Evolutionary conservation across 2,329 filamentous ascomycete species (phyloP), one percentile per base, ranked within the genome.

Genomic region (Neopestalotiopsis sp.): DNA sequence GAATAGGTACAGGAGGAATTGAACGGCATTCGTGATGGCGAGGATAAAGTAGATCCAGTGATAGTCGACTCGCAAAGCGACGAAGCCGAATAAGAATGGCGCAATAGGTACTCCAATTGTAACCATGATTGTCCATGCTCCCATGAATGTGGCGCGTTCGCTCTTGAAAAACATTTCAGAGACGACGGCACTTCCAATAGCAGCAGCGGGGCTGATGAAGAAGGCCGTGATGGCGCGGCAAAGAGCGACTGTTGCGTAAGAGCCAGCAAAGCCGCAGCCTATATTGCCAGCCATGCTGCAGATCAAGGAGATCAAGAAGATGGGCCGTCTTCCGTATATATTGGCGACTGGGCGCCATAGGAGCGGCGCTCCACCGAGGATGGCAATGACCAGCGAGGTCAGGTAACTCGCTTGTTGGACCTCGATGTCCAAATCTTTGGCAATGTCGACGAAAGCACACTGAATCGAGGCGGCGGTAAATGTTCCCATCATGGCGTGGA

Each of bases 31-130:
- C 73, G 84, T 84, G 56, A 89, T 89, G 1, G 86, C 86, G 32
- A 89, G 77, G 30, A 85, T 82, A 82, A 84, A 89, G 75, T 87
- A 90, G 34, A 89, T 88, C 87, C 88, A 90, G n/a, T 85, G 81
- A 67, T 87, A 90, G 0, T 85, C 84, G 17, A 85, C 83, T 10
- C 85, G 81, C 68, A 85, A 78, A 0, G 84, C 82, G 0, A 89
- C 87, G 34, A 81, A 82, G 1, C 83, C 81, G 61, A 86, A 78
- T 14, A 81, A 73, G 32, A 81, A 74, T 0, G 79, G 78, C 2
- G 78, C 77, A 9, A 76, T 73, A 45, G 69, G 78, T 68, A 73
- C 76, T 70, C 71, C 76, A 0, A 75, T 67, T 4, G 72, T 72
- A 13, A 75, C 71, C 81, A 76, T 64, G 14, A 75, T 73, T 1